Evolutionary conservation across 176 grass and related monocot genomes (phyloP).

Genomic region (Olyra latifolia): DNA sequence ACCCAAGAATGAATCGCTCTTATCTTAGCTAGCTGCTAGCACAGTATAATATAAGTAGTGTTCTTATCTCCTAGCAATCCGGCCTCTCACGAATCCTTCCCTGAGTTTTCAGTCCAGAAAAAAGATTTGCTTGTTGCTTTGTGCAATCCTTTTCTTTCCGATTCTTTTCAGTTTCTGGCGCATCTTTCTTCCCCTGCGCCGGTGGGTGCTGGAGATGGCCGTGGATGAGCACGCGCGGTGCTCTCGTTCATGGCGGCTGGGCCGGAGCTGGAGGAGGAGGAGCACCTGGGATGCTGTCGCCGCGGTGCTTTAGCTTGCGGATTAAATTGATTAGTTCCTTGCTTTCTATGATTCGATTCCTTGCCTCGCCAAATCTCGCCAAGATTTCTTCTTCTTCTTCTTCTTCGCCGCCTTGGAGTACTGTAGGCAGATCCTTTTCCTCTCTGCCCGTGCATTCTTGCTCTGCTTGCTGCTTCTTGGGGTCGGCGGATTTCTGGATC

Average conservation of each 20-base stretch:
- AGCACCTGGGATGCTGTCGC: conserved; percentile 34
- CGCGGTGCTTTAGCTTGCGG: background rate
- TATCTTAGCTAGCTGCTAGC: too few relatives aligned
- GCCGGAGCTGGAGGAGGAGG: conserved; percentile 22
- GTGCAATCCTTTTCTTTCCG: background rate
- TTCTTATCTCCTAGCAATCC: background rate
- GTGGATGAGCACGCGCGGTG: conserved; percentile 12
- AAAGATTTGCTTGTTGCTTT: background rate
- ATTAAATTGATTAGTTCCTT: conserved; percentile 24
- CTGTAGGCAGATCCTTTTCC: conserved; percentile 29
- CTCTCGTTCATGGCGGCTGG: background rate
- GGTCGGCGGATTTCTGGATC: background rate
- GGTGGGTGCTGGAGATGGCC: background rate
- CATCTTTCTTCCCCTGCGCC: too few relatives aligned
- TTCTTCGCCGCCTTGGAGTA: background rate
- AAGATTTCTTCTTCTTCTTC: conserved; percentile 8
- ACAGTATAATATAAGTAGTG: background rate
- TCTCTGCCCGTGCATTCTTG: conserved; percentile 31
- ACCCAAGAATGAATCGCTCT: conserved; percentile 22
- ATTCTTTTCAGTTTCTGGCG: background rate
- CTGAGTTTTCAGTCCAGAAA: background rate
- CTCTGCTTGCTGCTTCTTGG: background rate
- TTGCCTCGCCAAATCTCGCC: conserved; percentile 39
- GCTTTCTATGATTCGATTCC: conserved; percentile 49
- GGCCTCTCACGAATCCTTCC: background rate